Conservation (phyloP, 2,329 filamentous ascomycete genomes). For the Calonectria honghensis region DNA sequence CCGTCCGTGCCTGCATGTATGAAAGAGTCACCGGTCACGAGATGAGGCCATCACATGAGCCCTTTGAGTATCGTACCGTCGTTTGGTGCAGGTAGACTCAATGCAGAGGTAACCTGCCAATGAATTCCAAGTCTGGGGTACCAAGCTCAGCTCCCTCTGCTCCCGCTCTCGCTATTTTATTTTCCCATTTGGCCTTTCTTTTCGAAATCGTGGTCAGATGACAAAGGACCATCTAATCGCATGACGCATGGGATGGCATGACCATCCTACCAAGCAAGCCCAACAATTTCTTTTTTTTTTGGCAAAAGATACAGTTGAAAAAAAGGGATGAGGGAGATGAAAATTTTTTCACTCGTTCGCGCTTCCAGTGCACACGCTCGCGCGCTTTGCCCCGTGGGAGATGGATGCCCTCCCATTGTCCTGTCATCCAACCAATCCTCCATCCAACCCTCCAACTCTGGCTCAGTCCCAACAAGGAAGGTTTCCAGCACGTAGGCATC, state of each 20-base stretch:
- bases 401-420: conserved; percentile 31
- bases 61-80: conserved; percentile 32
- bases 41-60: conserved; percentile 36
- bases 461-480: conserved; percentile 28
- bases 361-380: conserved; percentile 31
- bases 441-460: conserved; percentile 28
- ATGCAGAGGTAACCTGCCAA: conserved; percentile 37
- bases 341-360: conserved; percentile 41
- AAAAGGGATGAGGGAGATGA: conserved; percentile 37
- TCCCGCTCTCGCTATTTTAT: conserved; percentile 16
- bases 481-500: conserved; percentile 27
- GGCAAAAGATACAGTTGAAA: conserved; percentile 34
- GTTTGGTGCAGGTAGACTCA: conserved; percentile 15
- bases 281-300: neutral
- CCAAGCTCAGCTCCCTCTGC: conserved; percentile 29
- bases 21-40: conserved; percentile 34
- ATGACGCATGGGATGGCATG: conserved; percentile 53
- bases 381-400: conserved; percentile 44
- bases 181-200: neutral
- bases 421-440: conserved; percentile 31
- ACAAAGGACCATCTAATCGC: conserved; percentile 38
- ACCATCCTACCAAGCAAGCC: conserved; percentile 36
- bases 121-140: conserved; percentile 26
- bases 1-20: neutral
- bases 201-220: conserved; percentile 27